Evolutionary conservation across 371 early-diverging fungal species (phyloP).

Genomic region (Funneliformis caledonium): DNA sequence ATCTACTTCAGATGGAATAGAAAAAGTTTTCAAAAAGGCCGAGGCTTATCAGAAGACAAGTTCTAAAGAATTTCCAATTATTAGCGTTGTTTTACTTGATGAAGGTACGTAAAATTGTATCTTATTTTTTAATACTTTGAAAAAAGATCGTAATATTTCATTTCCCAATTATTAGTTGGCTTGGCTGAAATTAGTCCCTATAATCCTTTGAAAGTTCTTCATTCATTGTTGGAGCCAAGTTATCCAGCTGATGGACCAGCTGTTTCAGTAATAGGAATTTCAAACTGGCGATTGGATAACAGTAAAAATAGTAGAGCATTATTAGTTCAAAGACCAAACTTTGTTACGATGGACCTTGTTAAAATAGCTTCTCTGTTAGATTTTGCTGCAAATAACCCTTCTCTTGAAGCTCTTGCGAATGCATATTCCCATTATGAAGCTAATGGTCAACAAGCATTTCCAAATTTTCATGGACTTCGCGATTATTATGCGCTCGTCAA

Average conservation of each 20-base stretch:
- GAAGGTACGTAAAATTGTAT: conserved; percentile 14
- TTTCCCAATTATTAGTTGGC: conserved; percentile 23
- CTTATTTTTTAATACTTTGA: background rate
- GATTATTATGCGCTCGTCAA: conserved; percentile 40
- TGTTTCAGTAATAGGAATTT: conserved; percentile 37
- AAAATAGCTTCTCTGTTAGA: conserved; percentile 32
- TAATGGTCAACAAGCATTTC: background rate
- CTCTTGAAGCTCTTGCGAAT: conserved; percentile 7
- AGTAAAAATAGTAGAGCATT: conserved; percentile 40
- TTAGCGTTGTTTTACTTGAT: conserved; percentile 40
- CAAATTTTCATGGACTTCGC: conserved; percentile 40
- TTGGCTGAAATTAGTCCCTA: conserved; percentile 38
- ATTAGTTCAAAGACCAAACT: conserved; percentile 28
- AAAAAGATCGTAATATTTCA: background rate
- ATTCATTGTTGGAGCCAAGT: conserved; percentile 40
- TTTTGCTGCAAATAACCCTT: no score
- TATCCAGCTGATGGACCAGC: conserved; percentile 26
- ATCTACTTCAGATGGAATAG: conserved; percentile 41
- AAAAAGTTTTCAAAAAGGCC: conserved; percentile 41
- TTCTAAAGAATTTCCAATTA: conserved; percentile 28
- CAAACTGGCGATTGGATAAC: conserved; percentile 41
- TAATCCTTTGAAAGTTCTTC: conserved; percentile 41
- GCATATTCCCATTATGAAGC: conserved; percentile 31
- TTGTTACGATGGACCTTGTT: conserved; percentile 12
- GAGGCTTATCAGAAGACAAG: conserved; percentile 28